Evolutionary conservation across 225 moss, liverwort and hornwort species (phyloP), one percentile per base, ranked within the genome.

Genomic region (Straminergon stramineum): DNA sequence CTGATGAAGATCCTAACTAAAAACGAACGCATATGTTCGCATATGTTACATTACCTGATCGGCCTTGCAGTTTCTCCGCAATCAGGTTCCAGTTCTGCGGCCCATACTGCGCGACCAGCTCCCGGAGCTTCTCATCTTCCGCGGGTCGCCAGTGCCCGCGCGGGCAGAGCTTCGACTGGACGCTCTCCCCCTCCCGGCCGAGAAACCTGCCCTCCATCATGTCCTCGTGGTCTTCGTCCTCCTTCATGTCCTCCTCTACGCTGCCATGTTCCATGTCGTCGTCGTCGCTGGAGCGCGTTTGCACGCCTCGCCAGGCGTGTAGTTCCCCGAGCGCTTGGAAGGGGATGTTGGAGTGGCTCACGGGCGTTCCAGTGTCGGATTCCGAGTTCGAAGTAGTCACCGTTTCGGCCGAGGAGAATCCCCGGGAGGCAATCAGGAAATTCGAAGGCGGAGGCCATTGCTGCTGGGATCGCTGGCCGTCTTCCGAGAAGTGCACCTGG

Each of bases 1-100:
- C n/a, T 7, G 19, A 17, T 9, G 13, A 61, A 41, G 75, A 75
- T 41, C 26, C 60, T 15, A 85, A 60, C 60, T 41, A 7, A 10
- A 57, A 56, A 66, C 43, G 7, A 75, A 11, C 2, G 15, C 45
- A 26, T 55, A 65, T 56, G 41, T 51, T 61, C 19, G 41, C 52
- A 11, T 9, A 4, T 34, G 11, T 63, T 15, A 34, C 65, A 74
- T 83, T 86, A 98, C 98, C 98, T 96, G 98, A 98, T 96, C 97
- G 95, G 41, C 98, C 96, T 90, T 96, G 95, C 19, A 98, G 90
- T 91, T 98, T 98, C 89, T 98, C 98, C 14, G 98, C 98, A 75
- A 98, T 98, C 83, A 97, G 92, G 89, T 98, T 98, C 98, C 98
- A 98, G 90, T 98, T 98, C 88, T 98, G 98, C 31, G 98, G 97